Percentiles rank a stretch among this genome's conserved stretches.
phyloP scores from a whole-genome alignment of 768 basidiomycete genomes.

The Lactifluus echinatus region DNA sequence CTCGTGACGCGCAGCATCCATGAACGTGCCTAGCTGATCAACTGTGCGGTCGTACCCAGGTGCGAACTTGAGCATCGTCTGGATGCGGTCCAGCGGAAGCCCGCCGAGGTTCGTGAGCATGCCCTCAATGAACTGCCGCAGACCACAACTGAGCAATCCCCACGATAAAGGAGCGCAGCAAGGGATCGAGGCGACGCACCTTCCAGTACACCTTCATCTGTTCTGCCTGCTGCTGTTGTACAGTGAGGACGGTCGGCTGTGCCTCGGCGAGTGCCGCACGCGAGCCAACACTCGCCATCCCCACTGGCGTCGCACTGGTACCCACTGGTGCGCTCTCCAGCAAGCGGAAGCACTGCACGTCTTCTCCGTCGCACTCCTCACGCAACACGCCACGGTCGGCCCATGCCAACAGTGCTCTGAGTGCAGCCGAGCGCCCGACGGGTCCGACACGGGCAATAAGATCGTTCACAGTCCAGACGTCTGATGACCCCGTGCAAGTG shows the following conservation, averaged over 20 bases:
- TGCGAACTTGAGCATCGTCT: constrained; percentile 78
- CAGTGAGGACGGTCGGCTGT: constrained; percentile 40
- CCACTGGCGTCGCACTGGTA: neutral
- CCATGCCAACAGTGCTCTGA: constrained; percentile 80
- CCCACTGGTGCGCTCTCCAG: constrained; percentile 53
- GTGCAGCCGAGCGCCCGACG: constrained; percentile 51
- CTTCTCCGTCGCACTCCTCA: constrained; percentile 43
- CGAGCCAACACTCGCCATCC: constrained; percentile 7
- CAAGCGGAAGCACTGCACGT: constrained; percentile 40
- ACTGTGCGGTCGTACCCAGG: constrained; percentile 72
- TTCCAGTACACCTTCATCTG: constrained; percentile 89
- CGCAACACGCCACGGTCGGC: constrained; percentile 72
- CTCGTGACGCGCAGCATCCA: constrained; percentile 75
- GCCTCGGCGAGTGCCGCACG: constrained; percentile 33
- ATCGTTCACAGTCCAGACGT: constrained; percentile 63
- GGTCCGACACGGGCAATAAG: constrained; percentile 55
- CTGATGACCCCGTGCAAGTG: constrained; percentile 31
- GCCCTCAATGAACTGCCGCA: constrained; percentile 67
- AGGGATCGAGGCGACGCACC: constrained; percentile 34
- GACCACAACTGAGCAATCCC: neutral
- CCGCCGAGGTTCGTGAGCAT: constrained; percentile 84
- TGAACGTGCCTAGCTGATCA: constrained; percentile 70
- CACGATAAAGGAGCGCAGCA: neutral
- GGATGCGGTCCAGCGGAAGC: constrained; percentile 74
- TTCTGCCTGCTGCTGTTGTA: constrained; percentile 71